These are phyloP conservation scores for Candida arabinofermentans DNA, from an alignment of 805 yeast genomes.

Conservation along the genomic window DNA sequence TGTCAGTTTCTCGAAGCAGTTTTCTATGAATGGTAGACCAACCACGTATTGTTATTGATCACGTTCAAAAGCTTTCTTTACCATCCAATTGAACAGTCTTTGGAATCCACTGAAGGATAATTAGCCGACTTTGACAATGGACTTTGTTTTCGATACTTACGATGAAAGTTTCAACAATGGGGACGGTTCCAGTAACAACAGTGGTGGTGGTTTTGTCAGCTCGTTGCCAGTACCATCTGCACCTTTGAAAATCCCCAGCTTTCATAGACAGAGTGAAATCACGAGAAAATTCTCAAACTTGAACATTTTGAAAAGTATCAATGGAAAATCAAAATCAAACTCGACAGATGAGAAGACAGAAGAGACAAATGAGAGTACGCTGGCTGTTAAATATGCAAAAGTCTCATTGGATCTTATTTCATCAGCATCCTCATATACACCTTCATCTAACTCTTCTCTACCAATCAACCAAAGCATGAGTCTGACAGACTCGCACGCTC, in stretches of 20 bases:
- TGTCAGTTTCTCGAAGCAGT: too few relatives aligned
- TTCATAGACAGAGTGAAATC: constrained; percentile 33
- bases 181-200: too few relatives aligned
- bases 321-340: constrained; percentile 8
- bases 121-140: constrained; percentile 39
- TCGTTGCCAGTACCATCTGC: constrained; percentile 35
- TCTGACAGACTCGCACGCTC: constrained; percentile 17
- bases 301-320: constrained; percentile 27
- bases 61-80: too few relatives aligned
- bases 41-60: too few relatives aligned
- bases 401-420: constrained; percentile 38
- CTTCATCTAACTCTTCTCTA: neutral
- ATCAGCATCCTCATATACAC: too few relatives aligned
- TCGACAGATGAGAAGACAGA: constrained; percentile 2
- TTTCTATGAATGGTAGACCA: too few relatives aligned
- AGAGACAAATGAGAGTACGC: constrained; percentile 8
- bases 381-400: constrained; percentile 47
- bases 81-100: neutral
- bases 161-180: constrained; percentile 10
- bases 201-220: constrained; percentile 1
- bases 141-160: constrained; percentile 27
- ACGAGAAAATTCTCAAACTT: constrained; percentile 35
- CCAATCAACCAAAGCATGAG: constrained; percentile 3
- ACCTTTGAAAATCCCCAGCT: constrained; percentile 34
- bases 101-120: neutral